Base-by-base conservation (phyloP, 345 rosid species). In the Combretum micranthum region DNA sequence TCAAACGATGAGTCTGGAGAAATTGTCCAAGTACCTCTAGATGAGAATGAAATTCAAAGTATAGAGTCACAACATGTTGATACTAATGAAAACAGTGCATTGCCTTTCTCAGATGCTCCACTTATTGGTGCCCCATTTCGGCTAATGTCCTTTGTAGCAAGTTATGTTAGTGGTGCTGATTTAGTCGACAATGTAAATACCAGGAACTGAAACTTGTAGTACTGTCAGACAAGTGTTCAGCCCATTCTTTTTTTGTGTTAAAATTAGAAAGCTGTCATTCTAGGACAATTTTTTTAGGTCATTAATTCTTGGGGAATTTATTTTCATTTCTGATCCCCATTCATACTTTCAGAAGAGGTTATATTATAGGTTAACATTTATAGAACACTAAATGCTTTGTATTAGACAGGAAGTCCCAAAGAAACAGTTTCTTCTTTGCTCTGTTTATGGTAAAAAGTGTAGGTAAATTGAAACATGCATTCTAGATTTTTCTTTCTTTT, bases 121-220 rank as follows among this genome's bases (percentile, higher is more conserved):
- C 69, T 83, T n/a, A 80, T 83, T 0, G 99, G 97, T 53, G 99
- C 96, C 20, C 96, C 94, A 13, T 86, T 93, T 71, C 83, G 96
- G 74, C 66, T 88, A 19, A 73, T 88, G 21, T 85, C 94, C 25
- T 93, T 84, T 55, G 77, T 85, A 6, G 82, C 97, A 20, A 87
- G 72, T 26, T 93, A 89, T 59, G 97, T 93, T 65, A 86, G 87
- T 16, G 96, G 97, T 44, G 86, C 94, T 6, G 99, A 93, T 73
- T 72, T 93, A 79, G 91, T 85, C 2, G 72, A 72, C 70, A 81
- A 73, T 17, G 48, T 23, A 52, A 60, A 47, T 19, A 42, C 53
- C 15, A 12, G 26, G 15, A 16, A 15, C 12, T 50, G 25, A 50
- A 22, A 7, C 17, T 46, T 46, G 4, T 46, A 46, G 16, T 46